Percentiles rank a stretch among this genome's conserved stretches.
These are phyloP conservation scores for Tylopilus subfusipes DNA, from an alignment of 768 basidiomycete species.

Conservation along the genomic window DNA sequence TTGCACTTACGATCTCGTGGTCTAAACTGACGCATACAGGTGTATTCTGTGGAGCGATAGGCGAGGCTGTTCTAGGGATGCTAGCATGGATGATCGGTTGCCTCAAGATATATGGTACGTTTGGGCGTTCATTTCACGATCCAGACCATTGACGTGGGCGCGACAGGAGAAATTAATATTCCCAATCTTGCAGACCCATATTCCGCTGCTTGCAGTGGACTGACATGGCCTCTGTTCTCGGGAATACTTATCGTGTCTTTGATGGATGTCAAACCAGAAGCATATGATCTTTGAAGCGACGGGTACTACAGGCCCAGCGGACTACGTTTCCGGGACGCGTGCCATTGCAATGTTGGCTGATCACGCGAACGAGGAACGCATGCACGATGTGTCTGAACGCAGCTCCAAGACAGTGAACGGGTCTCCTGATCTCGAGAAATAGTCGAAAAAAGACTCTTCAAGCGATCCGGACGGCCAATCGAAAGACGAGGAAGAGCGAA, in stretches of 20 bases:
- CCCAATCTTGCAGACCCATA: slow-evolving; percentile 38
- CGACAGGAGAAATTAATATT: slow-evolving; percentile 34
- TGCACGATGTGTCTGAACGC: neutral
- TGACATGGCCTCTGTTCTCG: slow-evolving; percentile 37
- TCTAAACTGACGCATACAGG: slow-evolving; percentile 41
- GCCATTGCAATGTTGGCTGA: slow-evolving; percentile 33
- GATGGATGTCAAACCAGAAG: slow-evolving; percentile 4
- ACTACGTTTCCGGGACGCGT: slow-evolving; percentile 37
- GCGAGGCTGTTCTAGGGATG: slow-evolving; percentile 42
- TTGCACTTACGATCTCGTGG: slow-evolving; percentile 46
- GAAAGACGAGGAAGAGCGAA: slow-evolving; percentile 6
- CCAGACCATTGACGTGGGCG: neutral
- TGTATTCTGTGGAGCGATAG: slow-evolving; percentile 39
- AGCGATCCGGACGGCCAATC: neutral
- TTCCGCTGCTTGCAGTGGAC: slow-evolving; percentile 38
- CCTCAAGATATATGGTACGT: slow-evolving; percentile 45
- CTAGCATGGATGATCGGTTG: slow-evolving; percentile 51
- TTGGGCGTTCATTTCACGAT: neutral
- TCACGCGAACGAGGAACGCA: neutral
- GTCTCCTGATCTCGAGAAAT: slow-evolving; percentile 18
- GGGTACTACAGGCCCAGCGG: slow-evolving; percentile 30
- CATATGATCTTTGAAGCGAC: neutral
- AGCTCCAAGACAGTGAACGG: neutral
- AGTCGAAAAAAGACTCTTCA: neutral
- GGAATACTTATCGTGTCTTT: slow-evolving; percentile 37